Evolutionary conservation across 371 early-diverging fungal species (phyloP), one percentile per base, ranked within the genome.

Genomic region (Capillidium rhysosporum): DNA sequence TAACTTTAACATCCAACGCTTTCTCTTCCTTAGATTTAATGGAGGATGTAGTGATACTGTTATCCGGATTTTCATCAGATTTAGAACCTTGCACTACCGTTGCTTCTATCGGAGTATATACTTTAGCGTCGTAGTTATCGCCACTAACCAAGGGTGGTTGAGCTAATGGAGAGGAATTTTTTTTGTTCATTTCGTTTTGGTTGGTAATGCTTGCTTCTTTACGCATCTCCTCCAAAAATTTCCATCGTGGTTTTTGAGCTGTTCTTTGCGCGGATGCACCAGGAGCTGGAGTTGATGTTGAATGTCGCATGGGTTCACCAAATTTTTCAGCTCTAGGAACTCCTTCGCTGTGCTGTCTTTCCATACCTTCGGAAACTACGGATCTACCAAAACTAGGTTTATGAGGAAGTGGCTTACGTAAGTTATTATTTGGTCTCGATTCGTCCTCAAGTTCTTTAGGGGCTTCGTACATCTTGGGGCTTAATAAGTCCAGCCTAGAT

Each of bases 181-280:
- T 16, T 7, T 43, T 23, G n/a, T 7, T 16, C 4, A 23, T 4
- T 3, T 20, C n/a, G n/a, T 7, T 43, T 43, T 43, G 34, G 34
- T 34, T 43, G 20, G 5, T 16, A 7, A 20, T n/a, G 44, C 3
- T 4, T 7, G n/a, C 44, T 5, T 43, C 23, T 16, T 23, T 16
- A 43, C 44, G 44, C n/a, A 43, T 16, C 20, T 43, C 44, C 44
- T 43, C 44, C 23, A 43, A 43, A n/a, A 43, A 43, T n/a, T 43
- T 43, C 44, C 44, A 43, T n/a, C 44, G 4, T 43, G 44, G 44
- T n/a, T 16, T 16, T n/a, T 43, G 44, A 4, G 44, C 7, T 7
- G 44, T 9, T 43, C 20, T 43, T 7, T 16, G 23, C n/a, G n/a
- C n/a, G 23, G 23, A 20, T 43, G 44, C 4, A 23, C n/a, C n/a